Base-by-base conservation (phyloP, 148 eudicot genomes). In the Pouteria glomerata region DNA sequence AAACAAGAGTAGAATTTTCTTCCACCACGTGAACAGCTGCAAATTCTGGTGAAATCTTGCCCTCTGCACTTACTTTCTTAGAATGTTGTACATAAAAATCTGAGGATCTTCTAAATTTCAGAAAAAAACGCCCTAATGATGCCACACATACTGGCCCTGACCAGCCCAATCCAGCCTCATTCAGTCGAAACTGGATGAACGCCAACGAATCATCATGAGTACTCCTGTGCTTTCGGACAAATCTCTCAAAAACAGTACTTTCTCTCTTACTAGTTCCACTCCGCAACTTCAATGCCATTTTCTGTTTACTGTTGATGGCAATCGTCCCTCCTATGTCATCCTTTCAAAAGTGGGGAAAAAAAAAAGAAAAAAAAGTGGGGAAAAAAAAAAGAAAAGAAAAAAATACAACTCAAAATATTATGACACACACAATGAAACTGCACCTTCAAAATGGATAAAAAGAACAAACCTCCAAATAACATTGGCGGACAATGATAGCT, bases 61-160 rank as follows among this genome's bases (percentile, higher is more conserved):
- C 61, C 21, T 66, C 57, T 62, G 53, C 55, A 48, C 70, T 63
- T 67, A 26, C 74, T 53, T 26, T 59, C 72, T 77, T 76, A 67
- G 87, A 85, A 73, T 78, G 78, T 65, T 75, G 71, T 55, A 16
- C 78, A 70, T 80, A 21, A 60, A 67, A 66, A 57, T 82, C 81
- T 50, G 66, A 47, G 66, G 80, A 76, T 75, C 86, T 82, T 77
- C 71, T 83, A 72, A 96, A 96, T 78, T 90, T 96, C 51, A 96
- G 75, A 63, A 96, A 96, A 79, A 96, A 96, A 6, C 84, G 85
- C 66, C 99, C 99, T 39, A 96, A 77, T 69, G 99, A 90, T 73
- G 99, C 90, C 70, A 96, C 90, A 78, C 99, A 92, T 48, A 96
- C 85, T 58, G 99, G 99, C 71, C 99, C 99, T 29, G 99, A 96